Percentiles rank a stretch among this genome's conserved stretches.
Evolutionary conservation across 768 basidiomycete genomes (phyloP).

Genomic region (Suillus tomentosus): DNA sequence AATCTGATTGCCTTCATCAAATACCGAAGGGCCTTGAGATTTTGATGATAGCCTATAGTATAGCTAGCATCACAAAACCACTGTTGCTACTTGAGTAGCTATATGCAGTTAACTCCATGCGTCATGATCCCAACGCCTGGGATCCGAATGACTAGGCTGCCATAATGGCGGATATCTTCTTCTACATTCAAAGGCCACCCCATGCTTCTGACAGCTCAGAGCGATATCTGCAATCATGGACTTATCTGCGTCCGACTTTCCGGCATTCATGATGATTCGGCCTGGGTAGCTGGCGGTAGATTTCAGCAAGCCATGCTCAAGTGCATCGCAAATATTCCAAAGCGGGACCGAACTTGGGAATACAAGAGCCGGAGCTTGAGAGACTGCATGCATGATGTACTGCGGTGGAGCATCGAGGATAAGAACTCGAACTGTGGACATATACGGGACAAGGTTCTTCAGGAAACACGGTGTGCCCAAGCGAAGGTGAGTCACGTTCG

Average conservation of each 20-base stretch:
- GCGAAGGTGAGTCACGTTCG: conserved; percentile 10
- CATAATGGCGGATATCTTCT: conserved; percentile 3
- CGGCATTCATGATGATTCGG: conserved; percentile 9
- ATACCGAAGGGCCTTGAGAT: conserved; percentile 62
- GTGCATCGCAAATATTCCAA: conserved; percentile 10
- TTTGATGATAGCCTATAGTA: conserved; percentile 19
- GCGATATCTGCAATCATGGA: neutral
- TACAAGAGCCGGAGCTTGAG: neutral
- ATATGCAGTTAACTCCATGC: conserved; percentile 1
- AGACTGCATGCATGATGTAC: conserved; percentile 5
- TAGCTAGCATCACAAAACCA: neutral
- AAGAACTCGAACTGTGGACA: conserved; percentile 9
- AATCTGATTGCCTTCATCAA: conserved; percentile 76
- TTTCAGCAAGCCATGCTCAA: conserved; percentile 11
- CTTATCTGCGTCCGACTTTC: conserved; percentile 6
- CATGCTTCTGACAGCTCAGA: conserved; percentile 5
- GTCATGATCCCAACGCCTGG: neutral
- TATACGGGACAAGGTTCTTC: conserved; percentile 11
- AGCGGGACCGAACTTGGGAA: conserved; percentile 11
- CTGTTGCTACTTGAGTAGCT: neutral
- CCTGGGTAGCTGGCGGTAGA: neutral
- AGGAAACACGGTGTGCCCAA: conserved; percentile 15
- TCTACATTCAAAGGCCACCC: conserved; percentile 12
- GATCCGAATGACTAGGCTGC: conserved; percentile 4
- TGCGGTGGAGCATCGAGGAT: conserved; percentile 13